Conservation (phyloP, 352 stramenopile genomes). For the Globisporangium iwayamae region DNA sequence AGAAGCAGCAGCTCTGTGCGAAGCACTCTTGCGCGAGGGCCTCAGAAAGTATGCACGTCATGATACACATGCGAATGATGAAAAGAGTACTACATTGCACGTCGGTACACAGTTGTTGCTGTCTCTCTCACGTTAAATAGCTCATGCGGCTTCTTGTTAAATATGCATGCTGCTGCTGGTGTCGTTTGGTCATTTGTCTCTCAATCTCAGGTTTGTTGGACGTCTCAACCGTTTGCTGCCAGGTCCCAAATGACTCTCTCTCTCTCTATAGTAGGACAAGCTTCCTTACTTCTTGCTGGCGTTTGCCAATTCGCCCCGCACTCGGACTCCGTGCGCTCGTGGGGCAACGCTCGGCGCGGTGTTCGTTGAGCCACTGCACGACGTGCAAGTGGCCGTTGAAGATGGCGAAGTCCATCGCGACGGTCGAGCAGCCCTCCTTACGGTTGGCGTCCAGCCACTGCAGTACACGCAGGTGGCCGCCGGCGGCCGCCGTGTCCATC, state of each 20-base stretch:
- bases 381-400: slow-evolving; percentile 24
- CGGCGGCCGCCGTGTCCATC: slow-evolving; percentile 56
- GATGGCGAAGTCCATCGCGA: slow-evolving; percentile 19
- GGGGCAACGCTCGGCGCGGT: slow-evolving; percentile 2
- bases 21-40: too few relatives aligned
- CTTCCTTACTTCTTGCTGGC: background rate
- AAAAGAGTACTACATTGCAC: background rate
- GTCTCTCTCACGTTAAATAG: slow-evolving; percentile 1
- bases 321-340: slow-evolving; percentile 1
- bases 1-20: too few relatives aligned
- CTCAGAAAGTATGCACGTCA: too few relatives aligned
- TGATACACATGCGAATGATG: background rate
- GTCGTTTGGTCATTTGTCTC: background rate
- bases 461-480: slow-evolving; percentile 50
- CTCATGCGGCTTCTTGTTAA: slow-evolving; percentile 3
- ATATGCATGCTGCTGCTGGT: slow-evolving; percentile 1
- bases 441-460: slow-evolving; percentile 53
- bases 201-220: background rate
- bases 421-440: slow-evolving; percentile 41
- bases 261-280: background rate
- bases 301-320: background rate
- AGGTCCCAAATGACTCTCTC: background rate
- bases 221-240: background rate
- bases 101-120: background rate
- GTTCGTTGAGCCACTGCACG: slow-evolving; percentile 21